Percentiles rank a stretch among this genome's conserved stretches.
Conservation (phyloP, 179 eudicot species). For the Silene vulgaris region DNA sequence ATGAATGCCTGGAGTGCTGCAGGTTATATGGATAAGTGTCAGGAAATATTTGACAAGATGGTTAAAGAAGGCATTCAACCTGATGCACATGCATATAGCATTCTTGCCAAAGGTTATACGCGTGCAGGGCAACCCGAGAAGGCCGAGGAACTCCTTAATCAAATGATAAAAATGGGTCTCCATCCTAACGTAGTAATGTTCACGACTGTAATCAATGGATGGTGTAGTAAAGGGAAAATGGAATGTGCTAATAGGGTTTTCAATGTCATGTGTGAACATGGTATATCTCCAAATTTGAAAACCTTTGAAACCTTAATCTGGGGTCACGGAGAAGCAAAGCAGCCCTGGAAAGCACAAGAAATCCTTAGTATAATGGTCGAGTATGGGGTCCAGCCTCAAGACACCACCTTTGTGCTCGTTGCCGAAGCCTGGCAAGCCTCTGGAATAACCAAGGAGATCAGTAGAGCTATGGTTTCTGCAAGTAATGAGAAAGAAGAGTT, state of each 20-base stretch:
- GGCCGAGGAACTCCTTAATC: slow-evolving; percentile 54
- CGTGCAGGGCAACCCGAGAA: slow-evolving; percentile 53
- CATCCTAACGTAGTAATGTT: slow-evolving; percentile 62
- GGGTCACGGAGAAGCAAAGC: slow-evolving; percentile 64
- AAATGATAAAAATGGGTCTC: slow-evolving; percentile 40
- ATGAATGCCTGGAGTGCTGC: slow-evolving; percentile 77
- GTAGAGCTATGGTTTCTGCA: slow-evolving; percentile 21
- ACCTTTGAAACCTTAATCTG: slow-evolving; percentile 69
- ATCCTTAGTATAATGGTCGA: slow-evolving; percentile 51
- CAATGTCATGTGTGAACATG: slow-evolving; percentile 41
- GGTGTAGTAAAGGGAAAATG: slow-evolving; percentile 62
- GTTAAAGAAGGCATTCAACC: slow-evolving; percentile 59
- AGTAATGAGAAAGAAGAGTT: slow-evolving; percentile 23
- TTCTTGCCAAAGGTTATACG: slow-evolving; percentile 73
- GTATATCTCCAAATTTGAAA: slow-evolving; percentile 53
- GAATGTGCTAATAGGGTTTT: slow-evolving; percentile 51
- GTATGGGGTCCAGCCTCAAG: slow-evolving; percentile 45
- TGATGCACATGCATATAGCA: slow-evolving; percentile 58
- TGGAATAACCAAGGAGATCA: slow-evolving; percentile 39
- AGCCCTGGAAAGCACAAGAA: slow-evolving; percentile 66
- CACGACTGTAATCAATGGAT: slow-evolving; percentile 68
- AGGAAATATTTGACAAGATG: slow-evolving; percentile 68
- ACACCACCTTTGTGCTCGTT: slow-evolving; percentile 42
- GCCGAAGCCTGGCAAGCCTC: slow-evolving; percentile 52
- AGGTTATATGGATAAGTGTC: slow-evolving; percentile 60